Evolutionary conservation across 169 alveolate species (phyloP), one percentile per base, ranked within the genome.

Genomic region (Plasmodium gaboni): DNA sequence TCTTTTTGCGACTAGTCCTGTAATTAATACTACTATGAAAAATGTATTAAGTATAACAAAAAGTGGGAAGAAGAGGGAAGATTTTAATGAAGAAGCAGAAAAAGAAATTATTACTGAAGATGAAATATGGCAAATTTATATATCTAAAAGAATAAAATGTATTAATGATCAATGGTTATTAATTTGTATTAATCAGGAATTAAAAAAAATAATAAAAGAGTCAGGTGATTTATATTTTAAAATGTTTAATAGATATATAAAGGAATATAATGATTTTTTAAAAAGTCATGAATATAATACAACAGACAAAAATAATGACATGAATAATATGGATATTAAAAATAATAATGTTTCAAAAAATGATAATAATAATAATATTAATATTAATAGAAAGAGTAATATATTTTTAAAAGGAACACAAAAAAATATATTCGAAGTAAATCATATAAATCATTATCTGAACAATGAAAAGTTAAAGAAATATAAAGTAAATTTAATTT

Each of bases 81-180:
- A 83, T 68, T 83, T 83, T 44, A 83, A 57, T 83, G 91, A 83
- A 42, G 91, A 67, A 55, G 83, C 68, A 28, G 91, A 83, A 42
- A 17, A 24, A 12, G 91, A 83, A 68, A 32, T 55, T 28, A 83
- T 83, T 7, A 53, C 32, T 1, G 85, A 83, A 71, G 91, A 83
- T 60, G 91, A 83, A 68, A 83, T 83, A 55, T 83, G 91, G 91
- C 91, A 83, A 83, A 68, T 83, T 13, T 83, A 83, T 83, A 13
- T 83, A 83, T 83, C 91, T 1, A 83, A 83, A 53, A 83, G 12
- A 26, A 68, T 83, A 55, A 83, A 67, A 68, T 24, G 64, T 38
- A 63, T 83, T 68, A 83, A 83, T 48, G 91, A 83, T 28, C 85
- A 83, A 61, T 83, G 91, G 91, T 50, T 83, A 32, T 68, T 83